These are phyloP conservation scores for Penstemon davidsonii DNA, from an alignment of 257 asterid genomes.

Conservation along the genomic window DNA sequence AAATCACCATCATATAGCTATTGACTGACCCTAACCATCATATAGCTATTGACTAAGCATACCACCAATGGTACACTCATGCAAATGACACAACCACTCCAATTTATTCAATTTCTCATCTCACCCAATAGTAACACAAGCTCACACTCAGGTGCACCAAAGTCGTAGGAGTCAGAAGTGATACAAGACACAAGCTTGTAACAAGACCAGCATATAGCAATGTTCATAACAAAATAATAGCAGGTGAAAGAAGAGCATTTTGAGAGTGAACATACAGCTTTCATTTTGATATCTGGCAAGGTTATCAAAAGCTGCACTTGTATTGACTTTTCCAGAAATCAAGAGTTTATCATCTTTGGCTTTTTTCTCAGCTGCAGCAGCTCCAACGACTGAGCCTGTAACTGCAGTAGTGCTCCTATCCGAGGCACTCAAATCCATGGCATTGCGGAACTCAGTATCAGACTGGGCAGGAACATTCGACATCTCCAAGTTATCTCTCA, in stretches of 20 bases:
- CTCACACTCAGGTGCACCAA: constrained; percentile 18
- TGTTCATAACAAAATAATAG: constrained; percentile 18
- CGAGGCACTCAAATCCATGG: constrained; percentile 42
- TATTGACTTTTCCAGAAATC: constrained; percentile 50
- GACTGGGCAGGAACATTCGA: constrained; percentile 41
- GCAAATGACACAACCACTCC: constrained; percentile 20
- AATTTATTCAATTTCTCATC: constrained; percentile 1
- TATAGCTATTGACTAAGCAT: constrained; percentile 16
- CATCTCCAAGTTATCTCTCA: constrained; percentile 62
- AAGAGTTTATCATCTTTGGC: constrained; percentile 49
- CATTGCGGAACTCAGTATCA: constrained; percentile 54
- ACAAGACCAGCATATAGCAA: constrained; percentile 18
- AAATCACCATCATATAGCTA: constrained; percentile 12
- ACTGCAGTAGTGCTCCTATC: constrained; percentile 49
- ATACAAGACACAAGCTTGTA: constrained; percentile 5
- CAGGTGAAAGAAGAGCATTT: constrained; percentile 20
- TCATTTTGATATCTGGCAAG: constrained; percentile 51
- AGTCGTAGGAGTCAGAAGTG: constrained; percentile 10
- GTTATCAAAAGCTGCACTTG: constrained; percentile 39
- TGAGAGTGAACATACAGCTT: constrained; percentile 49
- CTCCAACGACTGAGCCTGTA: constrained; percentile 47
- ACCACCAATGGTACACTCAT: neutral
- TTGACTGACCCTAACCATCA: neutral
- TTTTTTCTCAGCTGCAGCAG: constrained; percentile 45
- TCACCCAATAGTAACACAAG: constrained; percentile 10